A percentile compares a stretch with the other conserved stretches of the same genome.
Evolutionary conservation across 257 asterid species (phyloP).

Genomic region (Solanum virginianum): DNA sequence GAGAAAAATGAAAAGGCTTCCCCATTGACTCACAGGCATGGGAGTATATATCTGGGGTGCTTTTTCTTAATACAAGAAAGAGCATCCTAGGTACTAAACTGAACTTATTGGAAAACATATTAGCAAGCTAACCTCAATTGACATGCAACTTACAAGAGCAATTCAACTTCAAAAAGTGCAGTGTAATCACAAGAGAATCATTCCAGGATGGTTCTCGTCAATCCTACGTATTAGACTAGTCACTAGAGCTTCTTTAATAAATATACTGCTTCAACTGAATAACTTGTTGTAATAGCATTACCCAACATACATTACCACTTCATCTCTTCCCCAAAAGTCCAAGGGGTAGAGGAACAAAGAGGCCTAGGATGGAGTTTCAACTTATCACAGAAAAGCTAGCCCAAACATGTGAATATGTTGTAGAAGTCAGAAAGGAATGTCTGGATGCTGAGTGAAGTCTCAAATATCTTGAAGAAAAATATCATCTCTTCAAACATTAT

Average conservation of each 20-base stretch:
- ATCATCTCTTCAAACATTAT: background rate
- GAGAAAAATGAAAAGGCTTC: background rate
- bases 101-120: background rate
- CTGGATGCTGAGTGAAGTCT: background rate
- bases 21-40: background rate
- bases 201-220: background rate
- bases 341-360: background rate
- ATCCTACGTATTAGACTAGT: background rate
- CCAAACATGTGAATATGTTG: background rate
- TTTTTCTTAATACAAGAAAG: background rate
- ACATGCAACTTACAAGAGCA: background rate
- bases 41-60: background rate
- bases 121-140: background rate
- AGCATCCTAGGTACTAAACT: background rate
- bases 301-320: background rate
- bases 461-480: background rate
- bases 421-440: background rate
- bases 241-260: background rate
- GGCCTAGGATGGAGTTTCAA: background rate
- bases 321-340: background rate
- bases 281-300: background rate
- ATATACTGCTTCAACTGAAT: background rate
- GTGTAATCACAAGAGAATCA: background rate
- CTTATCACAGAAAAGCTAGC: background rate
- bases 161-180: background rate